Base-by-base conservation (phyloP, 1,139 yeast species). In the Nakaseomyces nivariensis region DNA sequence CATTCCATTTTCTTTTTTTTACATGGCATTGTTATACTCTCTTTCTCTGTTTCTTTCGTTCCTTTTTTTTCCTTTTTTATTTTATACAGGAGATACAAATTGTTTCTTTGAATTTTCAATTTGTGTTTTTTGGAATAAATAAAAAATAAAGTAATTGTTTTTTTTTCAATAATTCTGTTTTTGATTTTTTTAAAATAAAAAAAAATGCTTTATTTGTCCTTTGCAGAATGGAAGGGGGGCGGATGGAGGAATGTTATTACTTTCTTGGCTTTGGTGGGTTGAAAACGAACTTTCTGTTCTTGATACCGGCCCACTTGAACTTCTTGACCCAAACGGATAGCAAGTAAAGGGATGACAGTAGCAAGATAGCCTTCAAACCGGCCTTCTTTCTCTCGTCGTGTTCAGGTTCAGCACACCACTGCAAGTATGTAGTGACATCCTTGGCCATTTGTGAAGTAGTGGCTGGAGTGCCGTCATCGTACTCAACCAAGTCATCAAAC, bases 371-470 rank as follows among this genome's bases (percentile, higher is more conserved):
- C 78, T 92, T 94, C 72, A 88, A 77, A 75, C 99, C 98, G 73
- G 86, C 78, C 75, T 85, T 87, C 84, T 92, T 92, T 78, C 98
- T 85, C 68, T 89, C 97, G 66, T 92, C 99, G 67, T 86, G 96
- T 77, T 92, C 98, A 56, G 99, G 99, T 75, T 89, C 97, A 54
- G 97, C 76, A 59, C 97, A 89, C 98, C 98, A 92, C 79, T 90
- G 87, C 72, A 92, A 81, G 85, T 92, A 92, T 50, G 88, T 81
- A 57, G 89, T 75, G 52, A 92, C 98, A 72, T 92, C 98, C 79
- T 92, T 92, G 64, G 99, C 98, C 97, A 92, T 89, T 77, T 92
- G 99, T 52, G 98, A 85, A 58, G 98, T 84, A 52, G 97, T 82
- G 53, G 98, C 97, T 51, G 96, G 96, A 56, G 98, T 94, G 67